A percentile compares a stretch with the other conserved stretches of the same genome.
Conservation (phyloP, 805 yeast species). For the Metschnikowia henanensis region DNA sequence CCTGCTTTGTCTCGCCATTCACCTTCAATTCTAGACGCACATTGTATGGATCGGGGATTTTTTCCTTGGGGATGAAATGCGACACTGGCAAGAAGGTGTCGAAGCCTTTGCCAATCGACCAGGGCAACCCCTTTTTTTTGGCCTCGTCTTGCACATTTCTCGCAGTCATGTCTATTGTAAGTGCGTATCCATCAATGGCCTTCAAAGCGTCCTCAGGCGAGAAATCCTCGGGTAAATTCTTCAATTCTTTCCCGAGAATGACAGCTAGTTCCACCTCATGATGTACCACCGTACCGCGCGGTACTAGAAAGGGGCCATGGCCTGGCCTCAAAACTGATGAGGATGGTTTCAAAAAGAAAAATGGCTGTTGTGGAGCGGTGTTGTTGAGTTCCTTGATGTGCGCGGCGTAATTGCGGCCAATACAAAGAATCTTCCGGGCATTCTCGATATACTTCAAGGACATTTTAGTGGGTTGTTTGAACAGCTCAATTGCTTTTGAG, state of each 20-base stretch:
- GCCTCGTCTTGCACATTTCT: constrained; percentile 96
- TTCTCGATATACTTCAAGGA: constrained; percentile 49
- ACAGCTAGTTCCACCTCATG: constrained; percentile 94
- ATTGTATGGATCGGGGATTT: constrained; percentile 72
- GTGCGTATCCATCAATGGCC: constrained; percentile 80
- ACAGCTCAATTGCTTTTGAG: not conserved
- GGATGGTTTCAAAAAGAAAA: constrained; percentile 88
- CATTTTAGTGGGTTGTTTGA: constrained; percentile 10
- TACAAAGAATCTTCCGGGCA: constrained; percentile 84
- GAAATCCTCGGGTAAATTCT: constrained; percentile 60
- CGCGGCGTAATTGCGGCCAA: constrained; percentile 97
- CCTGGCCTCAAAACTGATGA: constrained; percentile 63
- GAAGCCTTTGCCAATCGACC: constrained; percentile 96
- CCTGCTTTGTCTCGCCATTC: constrained; percentile 70
- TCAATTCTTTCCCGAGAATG: constrained; percentile 61
- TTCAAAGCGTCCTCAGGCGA: constrained; percentile 68
- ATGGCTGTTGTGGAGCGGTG: constrained; percentile 79
- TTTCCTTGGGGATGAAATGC: constrained; percentile 59
- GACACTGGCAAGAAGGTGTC: constrained; percentile 96
- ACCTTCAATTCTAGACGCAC: constrained; percentile 63
- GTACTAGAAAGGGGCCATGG: constrained; percentile 79
- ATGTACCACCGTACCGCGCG: constrained; percentile 77
- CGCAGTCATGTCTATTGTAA: constrained; percentile 93
- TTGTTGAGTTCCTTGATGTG: constrained; percentile 91
- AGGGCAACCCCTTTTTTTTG: constrained; percentile 90